A percentile compares a stretch with the other conserved stretches of the same genome.
Evolutionary conservation across 225 moss, liverwort and hornwort species (phyloP).

Genomic region (Anthoceros angustus): DNA sequence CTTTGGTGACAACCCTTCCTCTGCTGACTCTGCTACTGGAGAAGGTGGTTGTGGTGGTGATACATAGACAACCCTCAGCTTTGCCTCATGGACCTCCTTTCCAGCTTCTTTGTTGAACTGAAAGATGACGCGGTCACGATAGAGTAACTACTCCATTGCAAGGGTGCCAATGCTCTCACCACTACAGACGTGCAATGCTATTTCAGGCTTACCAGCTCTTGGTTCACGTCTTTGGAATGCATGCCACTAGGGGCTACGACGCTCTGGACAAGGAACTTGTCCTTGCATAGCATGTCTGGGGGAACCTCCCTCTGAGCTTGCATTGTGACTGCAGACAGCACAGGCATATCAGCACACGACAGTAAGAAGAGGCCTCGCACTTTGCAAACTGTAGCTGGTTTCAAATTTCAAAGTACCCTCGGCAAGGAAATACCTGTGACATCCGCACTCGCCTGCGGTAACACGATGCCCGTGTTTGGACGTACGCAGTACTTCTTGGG

Average conservation of each 20-base stretch:
- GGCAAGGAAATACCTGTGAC: constrained; percentile 42
- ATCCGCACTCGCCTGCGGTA: constrained; percentile 83
- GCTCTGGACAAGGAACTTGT: constrained; percentile 98
- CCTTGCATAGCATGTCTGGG: constrained; percentile 96
- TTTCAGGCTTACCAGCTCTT: constrained; percentile 53
- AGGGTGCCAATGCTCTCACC: not conserved
- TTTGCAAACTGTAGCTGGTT: not conserved
- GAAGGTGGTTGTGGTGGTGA: constrained; percentile 94
- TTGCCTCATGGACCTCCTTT: constrained; percentile 64
- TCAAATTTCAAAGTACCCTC: not conserved
- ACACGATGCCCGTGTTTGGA: constrained; percentile 78
- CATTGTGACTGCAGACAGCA: constrained; percentile 58
- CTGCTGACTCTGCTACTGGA: constrained; percentile 81
- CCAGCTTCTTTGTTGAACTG: constrained; percentile 92
- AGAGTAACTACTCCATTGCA: not conserved
- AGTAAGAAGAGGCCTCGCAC: not conserved
- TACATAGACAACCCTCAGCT: constrained; percentile 79
- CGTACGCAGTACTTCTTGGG: constrained; percentile 98
- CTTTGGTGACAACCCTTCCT: constrained; percentile 59
- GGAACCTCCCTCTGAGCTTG: constrained; percentile 91
- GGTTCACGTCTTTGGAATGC: constrained; percentile 54
- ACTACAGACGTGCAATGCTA: not conserved
- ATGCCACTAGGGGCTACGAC: constrained; percentile 47
- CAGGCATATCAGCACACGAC: constrained; percentile 4
- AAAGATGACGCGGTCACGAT: not conserved